Base-by-base conservation (phyloP, 2,329 filamentous ascomycete species). In the Pseudocercospora fuligena region DNA sequence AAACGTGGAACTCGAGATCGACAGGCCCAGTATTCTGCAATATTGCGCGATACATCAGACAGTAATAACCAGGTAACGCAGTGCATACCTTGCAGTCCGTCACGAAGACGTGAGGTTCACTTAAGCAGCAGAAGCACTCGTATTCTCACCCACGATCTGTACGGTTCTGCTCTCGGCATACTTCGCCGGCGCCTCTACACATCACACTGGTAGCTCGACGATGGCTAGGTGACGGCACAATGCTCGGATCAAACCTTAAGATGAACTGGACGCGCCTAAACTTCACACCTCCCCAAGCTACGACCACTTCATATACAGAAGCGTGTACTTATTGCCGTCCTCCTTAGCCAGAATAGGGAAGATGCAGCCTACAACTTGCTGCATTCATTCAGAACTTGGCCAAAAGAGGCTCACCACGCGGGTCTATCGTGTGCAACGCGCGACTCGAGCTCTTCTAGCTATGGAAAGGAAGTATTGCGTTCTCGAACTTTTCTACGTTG, bases 181-280 rank as follows among this genome's bases (percentile, higher is more conserved):
- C 43, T 47, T 47, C 43, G 43, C 43, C 43, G 43, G 43, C 16
- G 43, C 43, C n/a, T 47, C 43, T 19, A 19, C 43, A 19, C 27
- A 25, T 31, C 21, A 27, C 25, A 19, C 12, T 29, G 40, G 23
- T 40, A 43, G 33, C 33, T 16, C 33, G 25, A 43, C 16, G 19
- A 46, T 46, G 27, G 21, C 53, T 33, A 33, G 31, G 31, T 33
- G 31, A 33, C 31, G 31, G 31, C 31, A 33, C 31, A 33, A 8
- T 53, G 49, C 40, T 63, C 59, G 59, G 62, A 65, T 54, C 62
- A 33, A 67, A 67, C 66, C 66, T 65, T 65, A 58, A 3, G 31
- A 23, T 53, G 16, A 33, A 27, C 16, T 46, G 23, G 29, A 16
- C n/a, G 36, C 58, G n/a, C 23, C 51, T 33, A 67, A 58, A 36